Percentiles rank a stretch among this genome's conserved stretches.
Conservation (phyloP, 352 stramenopile genomes). For the Phytophthora podocarpi region DNA sequence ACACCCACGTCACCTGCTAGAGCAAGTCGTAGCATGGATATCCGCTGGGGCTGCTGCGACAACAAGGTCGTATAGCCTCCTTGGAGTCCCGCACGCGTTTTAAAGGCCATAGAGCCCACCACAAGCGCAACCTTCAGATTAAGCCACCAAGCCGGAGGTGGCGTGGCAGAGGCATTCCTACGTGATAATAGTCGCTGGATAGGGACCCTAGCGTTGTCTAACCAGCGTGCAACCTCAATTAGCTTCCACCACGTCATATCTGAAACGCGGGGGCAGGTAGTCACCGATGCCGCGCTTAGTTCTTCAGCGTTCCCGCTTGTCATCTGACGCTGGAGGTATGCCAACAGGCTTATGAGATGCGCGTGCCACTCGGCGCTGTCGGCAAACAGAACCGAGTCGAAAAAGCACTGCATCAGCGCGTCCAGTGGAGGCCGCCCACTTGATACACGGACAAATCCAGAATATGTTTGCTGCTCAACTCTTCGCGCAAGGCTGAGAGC, state of each 20-base stretch:
- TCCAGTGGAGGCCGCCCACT: constrained; percentile 17
- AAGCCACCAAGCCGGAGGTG: constrained; percentile 23
- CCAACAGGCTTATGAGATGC: constrained; percentile 11
- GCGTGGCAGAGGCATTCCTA: constrained; percentile 11
- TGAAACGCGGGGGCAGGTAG: constrained; percentile 7
- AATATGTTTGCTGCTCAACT: constrained; percentile 22
- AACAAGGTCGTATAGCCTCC: constrained; percentile 19
- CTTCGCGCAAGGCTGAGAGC: neutral
- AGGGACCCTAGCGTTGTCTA: constrained; percentile 18
- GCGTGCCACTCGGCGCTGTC: constrained; percentile 17
- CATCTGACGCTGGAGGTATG: constrained; percentile 30
- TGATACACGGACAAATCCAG: constrained; percentile 18
- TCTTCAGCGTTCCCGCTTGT: constrained; percentile 23
- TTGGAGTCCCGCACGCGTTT: constrained; percentile 23
- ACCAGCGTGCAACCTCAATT: constrained; percentile 15
- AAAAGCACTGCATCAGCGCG: constrained; percentile 22
- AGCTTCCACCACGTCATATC: constrained; percentile 19
- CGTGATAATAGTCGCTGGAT: constrained; percentile 25
- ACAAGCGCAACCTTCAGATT: constrained; percentile 23
- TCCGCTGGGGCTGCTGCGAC: constrained; percentile 24
- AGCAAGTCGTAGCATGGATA: constrained; percentile 28
- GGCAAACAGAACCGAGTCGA: constrained; percentile 20
- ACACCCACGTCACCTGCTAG: constrained; percentile 26
- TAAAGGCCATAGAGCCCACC: constrained; percentile 19
- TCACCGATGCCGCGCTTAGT: constrained; percentile 1